phyloP scores from a whole-genome alignment of 306 rosid genomes.

The Begonia masoniana region DNA sequence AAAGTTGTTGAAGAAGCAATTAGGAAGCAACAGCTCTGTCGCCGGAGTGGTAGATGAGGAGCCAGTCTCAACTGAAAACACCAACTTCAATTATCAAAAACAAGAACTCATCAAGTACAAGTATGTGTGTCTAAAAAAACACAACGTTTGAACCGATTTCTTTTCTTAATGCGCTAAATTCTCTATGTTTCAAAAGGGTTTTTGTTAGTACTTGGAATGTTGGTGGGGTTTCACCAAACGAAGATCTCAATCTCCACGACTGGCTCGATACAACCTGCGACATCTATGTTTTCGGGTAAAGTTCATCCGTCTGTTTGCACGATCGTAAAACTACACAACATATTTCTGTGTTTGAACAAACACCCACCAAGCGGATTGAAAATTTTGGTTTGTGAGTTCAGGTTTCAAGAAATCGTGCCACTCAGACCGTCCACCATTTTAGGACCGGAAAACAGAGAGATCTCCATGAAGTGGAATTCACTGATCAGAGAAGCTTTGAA shows the following conservation, averaged over 20 bases:
- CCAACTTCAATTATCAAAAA: too few relatives aligned
- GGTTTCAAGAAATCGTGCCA: slow-evolving; percentile 93
- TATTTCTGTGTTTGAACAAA: too few relatives aligned
- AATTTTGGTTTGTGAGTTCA: slow-evolving; percentile 12
- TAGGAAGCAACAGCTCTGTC: slow-evolving; percentile 61
- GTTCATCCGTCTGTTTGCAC: neutral
- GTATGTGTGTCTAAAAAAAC: slow-evolving; percentile 20
- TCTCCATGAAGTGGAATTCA: slow-evolving; percentile 54
- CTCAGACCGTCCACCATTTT: slow-evolving; percentile 68
- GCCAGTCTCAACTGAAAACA: neutral
- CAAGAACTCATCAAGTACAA: too few relatives aligned
- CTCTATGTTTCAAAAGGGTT: slow-evolving; percentile 30
- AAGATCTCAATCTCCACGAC: slow-evolving; percentile 43
- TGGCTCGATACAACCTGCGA: slow-evolving; percentile 61
- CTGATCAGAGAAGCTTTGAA: slow-evolving; percentile 52
- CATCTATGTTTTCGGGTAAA: slow-evolving; percentile 77
- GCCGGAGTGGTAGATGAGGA: slow-evolving; percentile 50
- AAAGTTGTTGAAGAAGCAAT: slow-evolving; percentile 54
- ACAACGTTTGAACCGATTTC: slow-evolving; percentile 22
- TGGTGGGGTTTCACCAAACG: slow-evolving; percentile 70
- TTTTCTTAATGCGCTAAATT: neutral
- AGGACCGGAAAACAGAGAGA: slow-evolving; percentile 48
- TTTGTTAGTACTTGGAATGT: slow-evolving; percentile 90
- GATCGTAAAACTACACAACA: too few relatives aligned
- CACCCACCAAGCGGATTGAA: neutral